Evolutionary conservation across 1,284 basidiomycete species (phyloP), one percentile per base, ranked within the genome.

Genomic region (Garcileccinum viscosum): DNA sequence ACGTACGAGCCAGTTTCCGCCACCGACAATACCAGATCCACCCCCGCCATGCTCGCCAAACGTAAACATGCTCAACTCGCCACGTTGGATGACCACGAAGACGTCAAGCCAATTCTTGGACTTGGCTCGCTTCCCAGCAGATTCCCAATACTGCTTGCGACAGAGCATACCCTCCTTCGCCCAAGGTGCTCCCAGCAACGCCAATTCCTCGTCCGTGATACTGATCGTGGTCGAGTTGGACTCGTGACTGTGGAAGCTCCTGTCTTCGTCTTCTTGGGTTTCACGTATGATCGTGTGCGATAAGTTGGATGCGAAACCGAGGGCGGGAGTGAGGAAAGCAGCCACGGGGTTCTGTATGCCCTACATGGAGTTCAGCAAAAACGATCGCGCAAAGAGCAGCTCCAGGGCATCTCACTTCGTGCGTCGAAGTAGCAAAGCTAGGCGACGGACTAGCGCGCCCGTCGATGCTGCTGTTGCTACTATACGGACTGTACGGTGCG

Each of bases 111-210:
- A 98, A 24, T 87, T 84, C 80, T 95, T 96, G 77, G 94, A 92
- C 82, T 89, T 95, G 22, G 94, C 91, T 33, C 95, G 86, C 80
- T 94, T 96, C 14, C 92, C 91, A 1, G 88, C 85, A 5, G 88
- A 87, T 77, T 98, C 97, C 91, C 94, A 97, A 80, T 97, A 98
- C 72, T 96, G 93, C 79, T 98, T 99, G 42, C 96, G 91, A 73
- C 92, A 93, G 5, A 99, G 88, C 84, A 97, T 93, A 19, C 97
- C 97, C 81, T 99, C 97, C 81, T 99, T 99, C 0, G 97, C 97
- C 97, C 97, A 99, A 0, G 97, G 97, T 4, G 97, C 91, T 32
- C 97, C 97, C 15, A 98, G 88, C 42, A 99, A 84, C 1, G 97
- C 97, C 15, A 99, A 86, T 81, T 98, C 96, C 78, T 98, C 96